These are phyloP conservation scores for Cadophora malorum DNA, from an alignment of 2,329 filamentous ascomycete species.

Conservation along the genomic window DNA sequence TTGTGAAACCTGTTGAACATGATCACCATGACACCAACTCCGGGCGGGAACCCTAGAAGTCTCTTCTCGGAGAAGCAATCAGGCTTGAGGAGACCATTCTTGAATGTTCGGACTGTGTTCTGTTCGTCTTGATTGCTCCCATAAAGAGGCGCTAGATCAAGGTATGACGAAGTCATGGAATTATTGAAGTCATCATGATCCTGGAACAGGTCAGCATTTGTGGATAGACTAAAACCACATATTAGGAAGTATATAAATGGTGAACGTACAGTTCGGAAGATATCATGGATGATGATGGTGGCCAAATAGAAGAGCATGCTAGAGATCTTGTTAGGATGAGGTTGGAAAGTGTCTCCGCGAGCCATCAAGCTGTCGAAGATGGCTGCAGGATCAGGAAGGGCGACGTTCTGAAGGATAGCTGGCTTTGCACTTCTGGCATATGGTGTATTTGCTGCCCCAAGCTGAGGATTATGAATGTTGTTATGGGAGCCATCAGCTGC, in stretches of 20 bases:
- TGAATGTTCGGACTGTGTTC: constrained; percentile 63
- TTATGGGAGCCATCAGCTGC: constrained; percentile 73
- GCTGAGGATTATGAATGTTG: constrained; percentile 68
- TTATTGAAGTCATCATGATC: constrained; percentile 66
- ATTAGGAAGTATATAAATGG: background rate
- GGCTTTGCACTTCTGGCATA: constrained; percentile 72
- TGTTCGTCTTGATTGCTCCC: constrained; percentile 65
- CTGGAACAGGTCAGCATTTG: constrained; percentile 27
- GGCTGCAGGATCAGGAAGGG: constrained; percentile 67
- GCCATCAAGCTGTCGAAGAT: constrained; percentile 70
- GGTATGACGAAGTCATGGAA: constrained; percentile 74
- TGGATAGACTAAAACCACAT: background rate
- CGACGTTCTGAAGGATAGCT: constrained; percentile 63
- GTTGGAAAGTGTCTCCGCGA: constrained; percentile 55
- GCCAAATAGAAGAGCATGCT: constrained; percentile 79
- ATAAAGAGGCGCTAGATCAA: constrained; percentile 76
- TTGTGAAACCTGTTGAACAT: constrained; percentile 84
- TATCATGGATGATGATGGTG: constrained; percentile 69
- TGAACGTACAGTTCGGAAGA: constrained; percentile 62
- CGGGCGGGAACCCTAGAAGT: constrained; percentile 73
- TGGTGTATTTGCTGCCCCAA: constrained; percentile 70
- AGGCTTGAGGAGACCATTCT: constrained; percentile 74
- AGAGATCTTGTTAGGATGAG: constrained; percentile 75
- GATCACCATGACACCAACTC: constrained; percentile 73
- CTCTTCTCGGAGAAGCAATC: constrained; percentile 76